Evolutionary conservation across 768 basidiomycete genomes (phyloP).

Genomic region (Boletellus sp.): DNA sequence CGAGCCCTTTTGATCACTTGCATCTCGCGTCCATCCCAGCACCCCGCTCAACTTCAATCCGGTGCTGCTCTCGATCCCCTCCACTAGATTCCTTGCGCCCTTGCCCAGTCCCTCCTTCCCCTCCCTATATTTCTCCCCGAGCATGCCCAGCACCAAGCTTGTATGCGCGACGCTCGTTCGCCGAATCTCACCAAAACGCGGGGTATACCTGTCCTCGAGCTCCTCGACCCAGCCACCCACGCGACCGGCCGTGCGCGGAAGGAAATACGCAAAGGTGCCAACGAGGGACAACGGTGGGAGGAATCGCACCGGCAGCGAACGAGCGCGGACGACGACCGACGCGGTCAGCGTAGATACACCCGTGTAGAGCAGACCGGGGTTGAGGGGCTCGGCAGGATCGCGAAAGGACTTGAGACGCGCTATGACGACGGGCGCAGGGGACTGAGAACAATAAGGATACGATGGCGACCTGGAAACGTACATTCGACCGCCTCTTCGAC

Average conservation of each 20-base stretch:
- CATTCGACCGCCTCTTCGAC: conserved; percentile 84
- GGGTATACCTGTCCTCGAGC: conserved; percentile 71
- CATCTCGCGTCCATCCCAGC: conserved; percentile 40
- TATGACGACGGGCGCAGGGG: conserved; percentile 25
- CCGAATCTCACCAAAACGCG: conserved; percentile 65
- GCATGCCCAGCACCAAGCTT: conserved; percentile 53
- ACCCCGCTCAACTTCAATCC: conserved; percentile 69
- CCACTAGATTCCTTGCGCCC: conserved; percentile 46
- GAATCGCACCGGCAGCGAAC: conserved; percentile 63
- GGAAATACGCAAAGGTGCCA: conserved; percentile 74
- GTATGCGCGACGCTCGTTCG: conserved; percentile 59
- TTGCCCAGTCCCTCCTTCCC: conserved; percentile 43
- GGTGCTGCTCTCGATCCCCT: conserved; percentile 60
- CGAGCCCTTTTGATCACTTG: conserved; percentile 10
- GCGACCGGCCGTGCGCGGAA: conserved; percentile 77
- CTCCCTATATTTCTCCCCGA: conserved; percentile 48
- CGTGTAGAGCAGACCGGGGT: conserved; percentile 87
- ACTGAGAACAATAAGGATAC: neutral
- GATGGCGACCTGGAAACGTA: conserved; percentile 38
- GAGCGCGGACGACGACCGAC: conserved; percentile 80
- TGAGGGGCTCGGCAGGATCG: conserved; percentile 76
- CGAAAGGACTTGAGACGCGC: conserved; percentile 81
- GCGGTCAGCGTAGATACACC: conserved; percentile 86
- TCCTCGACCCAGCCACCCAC: conserved; percentile 59
- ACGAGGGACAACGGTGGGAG: conserved; percentile 74